Conservation (phyloP, 331 rosid genomes). For the Pyrus hybrid region DNA sequence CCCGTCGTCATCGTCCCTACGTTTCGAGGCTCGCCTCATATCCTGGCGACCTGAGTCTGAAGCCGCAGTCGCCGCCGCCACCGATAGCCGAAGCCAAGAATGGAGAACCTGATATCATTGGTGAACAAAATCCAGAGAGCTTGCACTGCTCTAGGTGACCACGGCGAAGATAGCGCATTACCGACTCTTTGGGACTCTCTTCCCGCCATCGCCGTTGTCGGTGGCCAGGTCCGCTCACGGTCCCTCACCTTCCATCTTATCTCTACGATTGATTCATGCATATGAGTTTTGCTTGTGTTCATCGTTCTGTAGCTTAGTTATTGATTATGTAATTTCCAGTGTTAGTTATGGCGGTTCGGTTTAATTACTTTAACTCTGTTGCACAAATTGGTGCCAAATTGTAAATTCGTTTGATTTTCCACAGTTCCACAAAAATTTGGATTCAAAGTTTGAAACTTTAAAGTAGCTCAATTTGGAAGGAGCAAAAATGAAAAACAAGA, state of each 20-base stretch:
- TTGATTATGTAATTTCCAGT: not conserved
- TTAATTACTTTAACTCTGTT: not conserved
- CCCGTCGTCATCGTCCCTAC: not conserved
- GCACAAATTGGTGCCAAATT: not conserved
- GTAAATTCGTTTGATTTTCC: not conserved
- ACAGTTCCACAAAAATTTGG: not conserved
- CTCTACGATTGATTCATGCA: not conserved
- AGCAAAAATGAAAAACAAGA: too few species aligned
- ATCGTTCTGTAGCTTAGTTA: not conserved
- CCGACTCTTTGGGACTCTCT: slow-evolving; percentile 95
- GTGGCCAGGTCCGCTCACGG: slow-evolving; percentile 80
- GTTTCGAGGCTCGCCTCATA: slow-evolving; percentile 18
- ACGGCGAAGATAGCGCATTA: slow-evolving; percentile 80
- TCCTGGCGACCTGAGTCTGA: slow-evolving; percentile 30
- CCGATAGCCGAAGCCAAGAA: slow-evolving; percentile 14
- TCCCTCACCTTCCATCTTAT: slow-evolving; percentile 11
- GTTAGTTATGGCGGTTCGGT: not conserved
- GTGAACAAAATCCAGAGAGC: slow-evolving; percentile 97
- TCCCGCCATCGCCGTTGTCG: slow-evolving; percentile 95
- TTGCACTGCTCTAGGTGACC: slow-evolving; percentile 91
- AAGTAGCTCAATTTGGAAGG: not conserved
- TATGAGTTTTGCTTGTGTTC: not conserved
- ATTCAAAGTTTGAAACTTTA: not conserved
- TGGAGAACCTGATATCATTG: slow-evolving; percentile 77
- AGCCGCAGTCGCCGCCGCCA: slow-evolving; percentile 1